Conservation (phyloP, 73 alveolate species). For the Tetrahymena thermophila region DNA sequence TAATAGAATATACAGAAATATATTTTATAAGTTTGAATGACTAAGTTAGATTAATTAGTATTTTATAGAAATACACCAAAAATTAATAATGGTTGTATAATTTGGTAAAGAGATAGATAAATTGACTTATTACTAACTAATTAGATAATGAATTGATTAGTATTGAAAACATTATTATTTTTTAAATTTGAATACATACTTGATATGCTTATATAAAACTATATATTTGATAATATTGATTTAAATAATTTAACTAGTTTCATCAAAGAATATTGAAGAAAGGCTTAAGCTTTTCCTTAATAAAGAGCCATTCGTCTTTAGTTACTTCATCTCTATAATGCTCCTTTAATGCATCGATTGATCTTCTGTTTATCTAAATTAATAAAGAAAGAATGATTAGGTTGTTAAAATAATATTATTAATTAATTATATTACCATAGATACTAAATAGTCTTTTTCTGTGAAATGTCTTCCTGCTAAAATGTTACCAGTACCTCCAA, state of each 20-base stretch:
- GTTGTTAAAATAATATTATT: neutral
- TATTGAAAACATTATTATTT: neutral
- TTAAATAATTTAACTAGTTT: neutral
- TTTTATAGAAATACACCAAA: too few species aligned
- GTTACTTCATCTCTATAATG: conserved; percentile 87
- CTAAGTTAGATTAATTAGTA: neutral
- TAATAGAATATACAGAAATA: neutral
- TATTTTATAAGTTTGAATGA: neutral
- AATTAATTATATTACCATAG: conserved; percentile 20
- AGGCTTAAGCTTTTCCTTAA: conserved; percentile 27
- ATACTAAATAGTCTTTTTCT: conserved; percentile 53
- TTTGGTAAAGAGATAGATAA: too few species aligned
- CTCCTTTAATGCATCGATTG: conserved; percentile 86
- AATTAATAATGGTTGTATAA: too few species aligned
- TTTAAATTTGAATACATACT: neutral
- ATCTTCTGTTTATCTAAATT: conserved; percentile 65
- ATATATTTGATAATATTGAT: neutral
- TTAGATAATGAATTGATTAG: neutral
- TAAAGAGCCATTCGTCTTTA: conserved; percentile 89
- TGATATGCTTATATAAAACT: neutral
- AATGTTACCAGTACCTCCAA: conserved; percentile 63
- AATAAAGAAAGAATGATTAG: neutral
- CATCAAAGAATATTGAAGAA: neutral
- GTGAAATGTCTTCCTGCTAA: conserved; percentile 85
- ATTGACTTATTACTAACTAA: too few species aligned